Base-by-base conservation (phyloP, 352 stramenopile genomes). In the Phytophthora brassicae region DNA sequence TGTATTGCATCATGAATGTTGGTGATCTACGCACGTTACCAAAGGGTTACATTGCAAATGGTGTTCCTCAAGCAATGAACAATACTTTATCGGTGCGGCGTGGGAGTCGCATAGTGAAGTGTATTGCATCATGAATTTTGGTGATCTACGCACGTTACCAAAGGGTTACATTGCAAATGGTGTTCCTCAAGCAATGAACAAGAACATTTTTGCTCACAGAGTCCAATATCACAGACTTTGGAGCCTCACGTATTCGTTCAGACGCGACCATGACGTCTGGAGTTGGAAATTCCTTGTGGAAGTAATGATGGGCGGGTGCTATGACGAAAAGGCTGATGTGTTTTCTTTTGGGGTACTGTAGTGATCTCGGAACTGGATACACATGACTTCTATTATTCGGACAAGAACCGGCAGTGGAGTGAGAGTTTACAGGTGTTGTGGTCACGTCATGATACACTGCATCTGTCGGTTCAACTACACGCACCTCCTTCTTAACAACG, bases 201-300 rank as follows among this genome's bases (percentile, higher is more conserved):
- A 45, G 13, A 59, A 35, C 33, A 83, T 81, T 90, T 50, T 56
- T 90, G 41, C 49, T 90, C 14, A 77, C 70, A 1, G 41, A 46
- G n/a, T 61, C 60, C 17, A 88, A 84, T 41, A 45, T 88, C 8
- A 86, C 76, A 5, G 79, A 88, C 55, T 88, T 88, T 67, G 75
- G 75, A 0, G 59, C 58, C 0, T 79, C 74, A 8, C 63, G 68
- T 1, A 43, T 64, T 41, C 57, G 69, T 1, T 64, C 57, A 1
- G 69, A 74, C 35, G 44, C 23, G 1, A 68, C 65, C 0, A 77
- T 77, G 66, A 77, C 69, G 0, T 60, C 60, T 1, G 67, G 53
- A 19, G 65, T 79, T 6, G 73, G 67, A 0, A 71, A 60, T 12
- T 58, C 35, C 12, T 17, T 75, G 5, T 81, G 73, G 70, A 82